Evolutionary conservation across 495 filamentous ascomycete species (phyloP).

Genomic region (Penicillium paxilli): DNA sequence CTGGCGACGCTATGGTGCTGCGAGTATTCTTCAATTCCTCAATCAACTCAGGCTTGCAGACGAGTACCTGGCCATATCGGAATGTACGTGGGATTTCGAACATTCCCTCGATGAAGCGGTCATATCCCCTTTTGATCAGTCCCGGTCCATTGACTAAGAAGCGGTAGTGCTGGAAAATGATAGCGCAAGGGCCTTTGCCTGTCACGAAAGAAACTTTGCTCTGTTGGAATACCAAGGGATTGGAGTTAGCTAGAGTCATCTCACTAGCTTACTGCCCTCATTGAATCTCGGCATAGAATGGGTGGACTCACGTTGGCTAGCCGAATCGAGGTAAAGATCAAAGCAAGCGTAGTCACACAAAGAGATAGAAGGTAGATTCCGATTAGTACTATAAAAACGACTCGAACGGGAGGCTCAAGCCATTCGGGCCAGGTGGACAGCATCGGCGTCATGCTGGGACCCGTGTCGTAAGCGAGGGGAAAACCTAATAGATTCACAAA

Average conservation of each 20-base stretch:
- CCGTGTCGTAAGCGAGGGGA: not conserved
- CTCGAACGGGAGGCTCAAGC: not conserved
- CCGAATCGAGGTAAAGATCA: constrained; percentile 14
- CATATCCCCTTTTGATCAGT: constrained; percentile 19
- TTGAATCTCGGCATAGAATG: not conserved
- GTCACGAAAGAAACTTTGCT: constrained; percentile 9
- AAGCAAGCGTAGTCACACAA: constrained; percentile 1
- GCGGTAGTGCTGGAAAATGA: constrained; percentile 21
- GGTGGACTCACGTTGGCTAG: constrained; percentile 19
- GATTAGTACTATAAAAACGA: constrained; percentile 1
- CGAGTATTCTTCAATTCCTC: constrained; percentile 21
- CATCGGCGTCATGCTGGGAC: not conserved
- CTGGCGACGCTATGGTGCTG: constrained; percentile 17
- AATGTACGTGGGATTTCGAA: constrained; percentile 31
- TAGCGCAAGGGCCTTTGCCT: constrained; percentile 6
- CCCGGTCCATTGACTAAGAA: constrained; percentile 22
- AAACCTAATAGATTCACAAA: not conserved
- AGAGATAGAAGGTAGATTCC: not conserved
- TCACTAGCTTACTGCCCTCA: not conserved
- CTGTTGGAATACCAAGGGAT: not conserved
- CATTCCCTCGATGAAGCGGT: constrained; percentile 10
- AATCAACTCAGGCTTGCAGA: constrained; percentile 21
- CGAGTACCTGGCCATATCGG: constrained; percentile 23
- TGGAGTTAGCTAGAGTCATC: not conserved
- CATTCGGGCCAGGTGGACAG: not conserved